These are phyloP conservation scores for Aspergillus arachidicola DNA, from an alignment of 2,329 filamentous ascomycete species.

Conservation along the genomic window DNA sequence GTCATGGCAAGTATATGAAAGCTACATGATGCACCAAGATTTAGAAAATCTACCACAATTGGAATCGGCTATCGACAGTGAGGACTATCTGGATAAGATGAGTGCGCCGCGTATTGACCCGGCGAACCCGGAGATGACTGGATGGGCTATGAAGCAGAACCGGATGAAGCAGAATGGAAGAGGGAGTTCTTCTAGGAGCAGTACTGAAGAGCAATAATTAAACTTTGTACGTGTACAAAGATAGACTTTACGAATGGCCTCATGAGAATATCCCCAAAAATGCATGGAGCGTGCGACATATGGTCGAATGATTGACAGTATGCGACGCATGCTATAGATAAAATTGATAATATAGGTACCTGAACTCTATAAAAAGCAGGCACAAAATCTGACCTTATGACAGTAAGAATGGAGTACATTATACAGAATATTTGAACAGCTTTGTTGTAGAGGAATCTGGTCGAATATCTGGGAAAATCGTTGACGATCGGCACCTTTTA, in stretches of 20 bases:
- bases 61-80: slow-evolving; percentile 58
- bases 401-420: not conserved
- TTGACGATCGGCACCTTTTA: not conserved
- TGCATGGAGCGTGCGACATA: not conserved
- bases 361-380: too few species aligned
- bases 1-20: slow-evolving; percentile 75
- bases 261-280: not conserved
- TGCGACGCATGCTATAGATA: not conserved
- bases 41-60: slow-evolving; percentile 51
- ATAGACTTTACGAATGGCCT: not conserved
- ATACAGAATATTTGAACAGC: not conserved
- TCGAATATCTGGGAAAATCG: not conserved
- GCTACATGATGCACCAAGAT: slow-evolving; percentile 65
- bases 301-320: not conserved
- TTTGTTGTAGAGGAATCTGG: not conserved
- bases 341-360: not conserved
- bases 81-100: slow-evolving; percentile 65
- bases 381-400: not conserved
- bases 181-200: slow-evolving; percentile 21
- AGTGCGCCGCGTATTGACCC: slow-evolving; percentile 57
- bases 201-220: slow-evolving; percentile 21
- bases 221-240: not conserved
- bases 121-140: slow-evolving; percentile 45
- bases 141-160: slow-evolving; percentile 49
- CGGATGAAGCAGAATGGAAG: slow-evolving; percentile 36